Evolutionary conservation across 2,329 filamentous ascomycete species (phyloP).

Genomic region (Myriangium duriaei): DNA sequence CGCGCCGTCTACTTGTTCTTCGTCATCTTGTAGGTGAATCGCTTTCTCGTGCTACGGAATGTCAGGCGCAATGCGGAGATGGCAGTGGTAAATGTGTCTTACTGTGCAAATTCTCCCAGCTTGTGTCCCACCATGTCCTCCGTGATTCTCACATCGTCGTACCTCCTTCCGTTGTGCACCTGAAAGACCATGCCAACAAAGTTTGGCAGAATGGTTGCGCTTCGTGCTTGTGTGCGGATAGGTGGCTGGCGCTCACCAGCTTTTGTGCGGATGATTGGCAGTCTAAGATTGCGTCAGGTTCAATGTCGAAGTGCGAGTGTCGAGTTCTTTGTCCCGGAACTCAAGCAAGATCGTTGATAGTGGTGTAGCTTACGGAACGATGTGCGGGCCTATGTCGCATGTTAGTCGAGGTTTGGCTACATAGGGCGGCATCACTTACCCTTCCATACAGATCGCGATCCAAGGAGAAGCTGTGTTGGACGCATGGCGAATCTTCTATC

Average conservation of each 20-base stretch:
- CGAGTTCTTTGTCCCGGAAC: too few relatives aligned
- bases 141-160: conserved; percentile 70
- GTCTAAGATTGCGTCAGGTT: conserved; percentile 28
- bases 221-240: conserved; percentile 75
- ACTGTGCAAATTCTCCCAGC: conserved; percentile 84
- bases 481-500: conserved; percentile 13
- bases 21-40: conserved; percentile 55
- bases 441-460: conserved; percentile 80
- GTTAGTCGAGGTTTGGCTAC: background rate
- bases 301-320: too few relatives aligned
- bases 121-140: conserved; percentile 97
- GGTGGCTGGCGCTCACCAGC: conserved; percentile 53
- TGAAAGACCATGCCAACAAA: conserved; percentile 85
- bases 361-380: conserved; percentile 50
- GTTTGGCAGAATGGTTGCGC: conserved; percentile 80
- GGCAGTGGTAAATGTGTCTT: conserved; percentile 29
- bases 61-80: conserved; percentile 3
- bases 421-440: conserved; percentile 37
- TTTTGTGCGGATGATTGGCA: conserved; percentile 51
- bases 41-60: conserved; percentile 48
- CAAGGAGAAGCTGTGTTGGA: conserved; percentile 36
- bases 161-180: conserved; percentile 83
- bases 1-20: conserved; percentile 63
- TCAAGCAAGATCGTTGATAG: too few relatives aligned
- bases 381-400: conserved; percentile 46